Percentiles rank a stretch among this genome's conserved stretches.
These are phyloP conservation scores for Chrysanthemum lavandulifolium DNA, from an alignment of 129 eudicot species.

Conservation along the genomic window DNA sequence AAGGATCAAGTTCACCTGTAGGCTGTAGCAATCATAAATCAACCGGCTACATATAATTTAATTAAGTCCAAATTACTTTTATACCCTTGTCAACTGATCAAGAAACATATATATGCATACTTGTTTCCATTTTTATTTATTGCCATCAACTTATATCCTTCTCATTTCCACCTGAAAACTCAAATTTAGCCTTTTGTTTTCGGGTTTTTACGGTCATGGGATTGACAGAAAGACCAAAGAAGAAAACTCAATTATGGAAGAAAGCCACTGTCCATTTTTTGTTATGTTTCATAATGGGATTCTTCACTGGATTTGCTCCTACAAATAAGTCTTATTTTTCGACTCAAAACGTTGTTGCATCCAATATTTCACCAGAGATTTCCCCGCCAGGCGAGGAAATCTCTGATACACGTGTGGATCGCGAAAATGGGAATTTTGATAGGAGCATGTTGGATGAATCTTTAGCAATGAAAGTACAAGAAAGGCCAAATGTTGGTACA, in stretches of 20 bases:
- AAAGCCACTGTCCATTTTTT: conserved; percentile 83
- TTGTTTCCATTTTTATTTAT: conserved; percentile 10
- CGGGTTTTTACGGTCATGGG: conserved; percentile 44
- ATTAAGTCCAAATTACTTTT: conserved; percentile 11
- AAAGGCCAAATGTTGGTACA: conserved; percentile 18
- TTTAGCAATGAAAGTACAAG: conserved; percentile 24
- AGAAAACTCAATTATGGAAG: conserved; percentile 68
- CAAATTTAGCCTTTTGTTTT: not conserved
- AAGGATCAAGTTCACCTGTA: conserved; percentile 29
- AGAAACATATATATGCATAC: conserved; percentile 5
- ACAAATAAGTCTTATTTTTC: conserved; percentile 48
- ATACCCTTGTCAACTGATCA: conserved; percentile 21
- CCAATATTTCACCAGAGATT: conserved; percentile 33
- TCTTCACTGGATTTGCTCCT: conserved; percentile 94
- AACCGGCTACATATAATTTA: conserved; percentile 33
- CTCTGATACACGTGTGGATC: conserved; percentile 16
- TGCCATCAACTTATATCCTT: not conserved
- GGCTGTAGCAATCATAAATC: conserved; percentile 27
- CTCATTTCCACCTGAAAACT: not conserved
- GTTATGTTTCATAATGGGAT: conserved; percentile 80
- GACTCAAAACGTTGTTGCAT: conserved; percentile 11
- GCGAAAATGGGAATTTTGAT: conserved; percentile 30
- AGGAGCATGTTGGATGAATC: conserved; percentile 50
- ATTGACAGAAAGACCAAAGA: conserved; percentile 71
- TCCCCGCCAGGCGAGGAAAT: conserved; percentile 45